Conservation (phyloP, 1,139 yeast species). For the Lodderomyces theae region DNA sequence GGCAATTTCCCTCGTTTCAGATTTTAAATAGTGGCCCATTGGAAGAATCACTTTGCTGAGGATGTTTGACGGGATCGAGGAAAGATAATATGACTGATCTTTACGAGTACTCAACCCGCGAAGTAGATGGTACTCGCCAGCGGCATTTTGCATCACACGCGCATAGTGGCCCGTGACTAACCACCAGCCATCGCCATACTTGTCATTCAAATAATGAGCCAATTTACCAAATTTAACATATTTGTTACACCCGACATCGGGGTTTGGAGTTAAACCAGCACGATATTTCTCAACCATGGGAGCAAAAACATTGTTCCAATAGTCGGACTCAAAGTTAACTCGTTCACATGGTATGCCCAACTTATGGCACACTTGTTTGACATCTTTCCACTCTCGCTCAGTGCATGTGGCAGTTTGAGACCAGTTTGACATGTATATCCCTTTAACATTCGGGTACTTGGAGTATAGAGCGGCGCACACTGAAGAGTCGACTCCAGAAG, state of each 20-base stretch:
- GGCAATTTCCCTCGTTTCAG: constrained; percentile 71
- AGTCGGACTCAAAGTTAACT: constrained; percentile 83
- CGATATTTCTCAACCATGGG: constrained; percentile 82
- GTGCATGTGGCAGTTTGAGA: constrained; percentile 66
- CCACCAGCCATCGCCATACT: constrained; percentile 58
- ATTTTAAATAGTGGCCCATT: constrained; percentile 72
- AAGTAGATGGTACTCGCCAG: constrained; percentile 46
- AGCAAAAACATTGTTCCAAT: constrained; percentile 87
- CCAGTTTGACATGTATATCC: constrained; percentile 97
- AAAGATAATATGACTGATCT: constrained; percentile 89
- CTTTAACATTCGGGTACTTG: too few relatives aligned
- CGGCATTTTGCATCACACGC: constrained; percentile 43
- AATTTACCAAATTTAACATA: constrained; percentile 84
- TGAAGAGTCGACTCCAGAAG: constrained; percentile 98
- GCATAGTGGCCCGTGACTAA: constrained; percentile 94
- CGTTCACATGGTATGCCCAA: constrained; percentile 68
- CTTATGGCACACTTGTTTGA: constrained; percentile 57
- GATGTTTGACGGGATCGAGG: constrained; percentile 54
- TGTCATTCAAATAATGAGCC: constrained; percentile 48
- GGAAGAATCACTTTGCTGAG: constrained; percentile 66
- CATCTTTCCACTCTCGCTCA: constrained; percentile 89
- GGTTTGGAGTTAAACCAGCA: constrained; percentile 85
- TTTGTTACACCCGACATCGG: constrained; percentile 86
- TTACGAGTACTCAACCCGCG: constrained; percentile 61
- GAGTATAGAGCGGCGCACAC: too few relatives aligned